These are phyloP conservation scores for Malbranchea zuffiana DNA, from an alignment of 2,329 filamentous ascomycete genomes.

Conservation along the genomic window DNA sequence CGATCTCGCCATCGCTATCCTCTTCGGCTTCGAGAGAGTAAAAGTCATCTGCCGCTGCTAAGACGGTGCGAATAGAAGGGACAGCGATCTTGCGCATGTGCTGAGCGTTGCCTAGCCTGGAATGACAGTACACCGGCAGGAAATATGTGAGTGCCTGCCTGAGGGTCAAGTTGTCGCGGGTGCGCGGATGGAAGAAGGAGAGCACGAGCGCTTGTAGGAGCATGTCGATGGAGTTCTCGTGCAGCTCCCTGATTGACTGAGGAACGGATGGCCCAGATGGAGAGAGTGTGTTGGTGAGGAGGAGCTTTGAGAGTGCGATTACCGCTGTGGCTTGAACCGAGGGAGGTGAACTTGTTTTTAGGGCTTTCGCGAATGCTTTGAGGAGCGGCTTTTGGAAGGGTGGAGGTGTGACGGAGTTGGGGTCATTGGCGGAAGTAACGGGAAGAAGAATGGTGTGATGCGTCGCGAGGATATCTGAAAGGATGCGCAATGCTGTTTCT, in stretches of 20 bases:
- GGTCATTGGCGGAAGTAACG: conserved; percentile 32
- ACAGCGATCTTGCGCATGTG: conserved; percentile 67
- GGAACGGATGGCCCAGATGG: conserved; percentile 44
- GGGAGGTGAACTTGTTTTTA: conserved; percentile 58
- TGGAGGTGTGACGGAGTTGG: conserved; percentile 40
- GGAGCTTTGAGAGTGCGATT: conserved; percentile 71
- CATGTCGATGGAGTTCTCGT: conserved; percentile 52
- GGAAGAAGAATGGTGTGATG: conserved; percentile 67
- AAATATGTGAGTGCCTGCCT: conserved; percentile 87
- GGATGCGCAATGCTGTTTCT: conserved; percentile 78
- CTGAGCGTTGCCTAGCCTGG: conserved; percentile 67
- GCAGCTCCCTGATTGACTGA: conserved; percentile 30
- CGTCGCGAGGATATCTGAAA: conserved; percentile 84
- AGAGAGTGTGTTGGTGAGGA: conserved; percentile 64
- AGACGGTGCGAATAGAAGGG: conserved; percentile 60
- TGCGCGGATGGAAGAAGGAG: conserved; percentile 81
- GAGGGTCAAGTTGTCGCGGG: conserved; percentile 66
- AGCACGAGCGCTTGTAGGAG: conserved; percentile 77
- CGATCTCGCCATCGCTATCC: conserved; percentile 61
- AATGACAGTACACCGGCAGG: conserved; percentile 87
- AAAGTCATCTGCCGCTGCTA: conserved; percentile 48
- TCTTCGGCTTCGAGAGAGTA: conserved; percentile 63
- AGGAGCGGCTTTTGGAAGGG: conserved; percentile 53
- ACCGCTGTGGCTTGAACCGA: conserved; percentile 73
- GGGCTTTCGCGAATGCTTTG: conserved; percentile 74